Evolutionary conservation across 768 basidiomycete species (phyloP), one percentile per base, ranked within the genome.

Genomic region (Calocybe gangraenosa): DNA sequence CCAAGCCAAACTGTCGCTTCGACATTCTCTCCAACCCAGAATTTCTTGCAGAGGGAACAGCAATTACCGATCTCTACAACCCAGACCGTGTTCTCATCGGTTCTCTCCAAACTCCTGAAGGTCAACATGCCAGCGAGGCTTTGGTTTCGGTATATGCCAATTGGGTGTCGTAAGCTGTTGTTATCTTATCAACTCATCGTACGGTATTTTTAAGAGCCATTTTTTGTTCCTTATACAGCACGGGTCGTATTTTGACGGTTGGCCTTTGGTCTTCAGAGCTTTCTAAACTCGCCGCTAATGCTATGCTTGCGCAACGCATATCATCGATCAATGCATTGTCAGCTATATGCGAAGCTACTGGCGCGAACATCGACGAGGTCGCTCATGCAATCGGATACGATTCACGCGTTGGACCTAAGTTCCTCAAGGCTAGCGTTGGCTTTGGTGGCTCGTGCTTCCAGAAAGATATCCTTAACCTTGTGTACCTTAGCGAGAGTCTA

Each of bases 361-460:
- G 96, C 36, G 96, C 96, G 44, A 96, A 94, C 75, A 91, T 99
- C 48, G 94, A 97, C 65, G 96, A 98, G 68, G 95, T 98, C 47
- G 84, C 95, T 0, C 76, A 89, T 61, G 94, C 96, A 7, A 84
- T 97, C 58, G 96, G 96, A 13, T 85, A 82, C 58, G 96, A 99
- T 66, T 76, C 84, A 15, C 91, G 96, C 48, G 77, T 99, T 43
- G 96, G 96, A 3, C 79, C 92, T 56, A 95, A 88, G 65, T 99
- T 99, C 81, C 74, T 99, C 60, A 92, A 89, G 63, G 89, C 92
- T 33, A 88, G 85, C 39, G 93, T 96, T 57, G 95, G 96, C 17
- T 99, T 99, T 58, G 95, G 96, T 50, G 96, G 96, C 30, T 91
- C 87, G 10, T 99, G 95, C 73, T 99, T 99, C 89, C 95, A 98